Evolutionary conservation across 2,329 filamentous ascomycete genomes (phyloP), one percentile per base, ranked within the genome.

Genomic region (Colletotrichum viniferum): DNA sequence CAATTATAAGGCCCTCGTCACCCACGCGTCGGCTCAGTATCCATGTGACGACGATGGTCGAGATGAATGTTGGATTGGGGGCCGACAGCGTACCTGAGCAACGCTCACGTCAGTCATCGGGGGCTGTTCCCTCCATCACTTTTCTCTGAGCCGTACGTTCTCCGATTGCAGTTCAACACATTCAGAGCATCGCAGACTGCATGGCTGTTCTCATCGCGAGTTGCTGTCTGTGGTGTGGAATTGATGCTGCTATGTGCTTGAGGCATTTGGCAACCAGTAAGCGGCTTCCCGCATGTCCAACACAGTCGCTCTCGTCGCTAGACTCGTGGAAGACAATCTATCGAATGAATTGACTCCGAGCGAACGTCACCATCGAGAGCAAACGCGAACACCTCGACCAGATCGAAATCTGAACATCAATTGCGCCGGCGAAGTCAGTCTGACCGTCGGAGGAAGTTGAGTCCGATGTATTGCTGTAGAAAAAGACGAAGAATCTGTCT

Each of bases 161-260:
- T 24, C 10, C 0, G 12, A 13, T 52, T 2, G 10, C 3, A 13
- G 0, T 21, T 52, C 43, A 52, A 21, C n/a, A 52, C 2, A 7
- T 13, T 13, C 43, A 21, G 43, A 48, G 2, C n/a, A 21, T 48
- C 10, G 43, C 43, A 48, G 43, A 48, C n/a, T 48, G 18, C n/a
- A 13, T 7, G n/a, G 0, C 0, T 13, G 5, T 48, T 48, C 43
- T 12, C 43, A 48, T 21, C 18, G 0, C 43, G 9, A 48, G 0
- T 43, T 43, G 18, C 38, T n/a, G 9, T 43, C 18, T 43, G 18
- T 43, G 16, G 0, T 1, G 10, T 21, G 5, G 18, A 13, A 0
- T 48, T n/a, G 43, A 2, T 4, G 0, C n/a, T 48, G 43, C 5
- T 21, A 0, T 48, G n/a, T 7, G 0, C n/a, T 52, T 13, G 43